Evolutionary conservation across 305 asterid genomes (phyloP), one percentile per base, ranked within the genome.

Genomic region (Rubia balearica): DNA sequence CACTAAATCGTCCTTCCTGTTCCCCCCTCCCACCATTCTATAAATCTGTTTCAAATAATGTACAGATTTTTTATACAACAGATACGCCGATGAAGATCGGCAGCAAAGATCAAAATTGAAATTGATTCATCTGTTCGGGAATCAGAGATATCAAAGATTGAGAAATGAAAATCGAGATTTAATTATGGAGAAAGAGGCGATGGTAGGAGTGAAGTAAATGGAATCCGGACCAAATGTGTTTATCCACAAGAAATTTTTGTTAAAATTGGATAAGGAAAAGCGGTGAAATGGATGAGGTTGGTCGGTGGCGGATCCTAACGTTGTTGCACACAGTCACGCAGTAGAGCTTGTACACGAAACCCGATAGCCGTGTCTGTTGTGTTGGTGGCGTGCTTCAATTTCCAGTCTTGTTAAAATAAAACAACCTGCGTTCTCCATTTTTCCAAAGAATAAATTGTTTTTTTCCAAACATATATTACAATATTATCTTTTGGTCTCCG

Each of bases 1-100:
- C 72, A 78, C 81, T 74, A 78, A 76, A 41, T 75, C 86, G 19
- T 78, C 84, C 73, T 78, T 83, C 75, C 76, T 73, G 84, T 63
- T 83, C 73, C 84, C 84, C 16, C 82, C 86, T 62, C 86, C 86
- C 57, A 68, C 86, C 86, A 83, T 83, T 71, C 46, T 65, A 49
- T 38, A n/a, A 11, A 5, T n/a, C 3, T 1, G 16, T 51, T 14
- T 16, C 33, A 30, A 30, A 30, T 30, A n/a, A n/a, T n/a, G 56
- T 16, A 49, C 56, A 49, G 8, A 49, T 0, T 51, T 5, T 51
- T 19, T 51, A 51, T 42, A 42, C 38, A 19, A 42, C 69, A 65
- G 69, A 41, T 46, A 65, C 12, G 13, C 38, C 36, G 55, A 65
- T 41, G 69, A 42, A 41, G 69, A 65, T 65, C 69, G 43, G 69